Conservation (phyloP, 139 green algal species). For the Monoraphidium neglectum region DNA sequence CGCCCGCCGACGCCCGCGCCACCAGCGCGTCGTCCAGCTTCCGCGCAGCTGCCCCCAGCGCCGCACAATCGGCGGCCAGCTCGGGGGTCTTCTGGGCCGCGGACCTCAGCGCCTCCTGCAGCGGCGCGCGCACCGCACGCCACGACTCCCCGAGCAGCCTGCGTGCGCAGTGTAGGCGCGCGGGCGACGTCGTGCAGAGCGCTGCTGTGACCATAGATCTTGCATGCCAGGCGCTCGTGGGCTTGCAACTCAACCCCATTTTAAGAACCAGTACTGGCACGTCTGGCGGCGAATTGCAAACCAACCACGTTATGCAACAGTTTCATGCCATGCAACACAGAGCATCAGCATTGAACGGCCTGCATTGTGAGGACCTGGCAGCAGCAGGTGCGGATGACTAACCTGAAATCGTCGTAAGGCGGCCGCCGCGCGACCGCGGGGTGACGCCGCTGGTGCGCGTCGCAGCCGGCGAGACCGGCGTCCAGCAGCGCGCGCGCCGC, state of each 20-base stretch:
- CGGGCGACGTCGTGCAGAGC: no score
- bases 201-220: no score
- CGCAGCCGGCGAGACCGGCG: conserved; percentile 23
- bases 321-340: neutral
- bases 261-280: no score
- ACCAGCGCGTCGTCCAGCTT: conserved; percentile 19
- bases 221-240: no score
- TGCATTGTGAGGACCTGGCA: neutral
- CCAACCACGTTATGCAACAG: neutral
- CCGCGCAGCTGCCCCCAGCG: neutral
- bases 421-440: conserved; percentile 2
- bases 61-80: neutral
- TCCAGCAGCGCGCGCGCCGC: conserved; percentile 10
- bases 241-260: no score
- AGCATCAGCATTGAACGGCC: neutral
- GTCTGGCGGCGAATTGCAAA: neutral
- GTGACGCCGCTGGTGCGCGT: conserved; percentile 14
- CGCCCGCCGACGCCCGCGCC: neutral
- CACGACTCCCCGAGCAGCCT: conserved; percentile 25
- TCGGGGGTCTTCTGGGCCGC: neutral
- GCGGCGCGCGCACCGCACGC: conserved; percentile 11
- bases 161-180: neutral
- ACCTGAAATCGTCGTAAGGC: conserved; percentile 25
- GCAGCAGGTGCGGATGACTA: no score
- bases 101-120: conserved; percentile 14